A percentile compares a stretch with the other conserved stretches of the same genome.
Evolutionary conservation across 345 rosid species (phyloP).

Genomic region (Physaria fendleri): DNA sequence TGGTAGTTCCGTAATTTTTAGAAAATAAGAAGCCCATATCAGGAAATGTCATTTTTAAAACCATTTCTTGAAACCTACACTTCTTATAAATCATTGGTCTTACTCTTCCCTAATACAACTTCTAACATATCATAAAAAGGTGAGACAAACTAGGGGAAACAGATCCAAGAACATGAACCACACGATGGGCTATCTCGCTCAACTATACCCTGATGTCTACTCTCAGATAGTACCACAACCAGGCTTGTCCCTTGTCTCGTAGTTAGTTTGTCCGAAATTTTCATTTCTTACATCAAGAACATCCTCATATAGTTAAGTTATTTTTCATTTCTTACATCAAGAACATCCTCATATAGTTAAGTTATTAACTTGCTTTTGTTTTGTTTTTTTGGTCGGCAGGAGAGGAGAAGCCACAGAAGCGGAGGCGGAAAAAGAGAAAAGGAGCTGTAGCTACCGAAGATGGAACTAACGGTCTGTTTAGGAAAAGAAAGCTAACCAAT

Average conservation of each 20-base stretch:
- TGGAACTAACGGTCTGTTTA: slow-evolving; percentile 18
- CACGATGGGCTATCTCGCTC: slow-evolving; percentile 46
- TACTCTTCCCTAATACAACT: slow-evolving; percentile 30
- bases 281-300: no score
- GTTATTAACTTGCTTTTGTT: not conserved
- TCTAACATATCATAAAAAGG: slow-evolving; percentile 31
- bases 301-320: no score
- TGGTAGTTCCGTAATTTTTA: slow-evolving; percentile 1
- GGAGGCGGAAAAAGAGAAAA: slow-evolving; percentile 57
- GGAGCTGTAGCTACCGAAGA: slow-evolving; percentile 23
- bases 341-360: no score
- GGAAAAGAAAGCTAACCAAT: slow-evolving; percentile 64
- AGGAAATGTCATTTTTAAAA: slow-evolving; percentile 19
- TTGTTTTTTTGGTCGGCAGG: slow-evolving; percentile 18
- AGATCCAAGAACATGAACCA: slow-evolving; percentile 22
- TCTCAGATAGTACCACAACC: slow-evolving; percentile 43
- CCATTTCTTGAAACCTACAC: slow-evolving; percentile 10
- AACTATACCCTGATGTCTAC: slow-evolving; percentile 46
- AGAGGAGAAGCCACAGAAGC: slow-evolving; percentile 38
- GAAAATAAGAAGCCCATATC: slow-evolving; percentile 16
- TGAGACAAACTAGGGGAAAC: slow-evolving; percentile 20
- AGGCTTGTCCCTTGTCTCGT: slow-evolving; percentile 33
- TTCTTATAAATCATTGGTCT: slow-evolving; percentile 34
- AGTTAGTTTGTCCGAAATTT: not conserved
- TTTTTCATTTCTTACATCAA: no score